A percentile compares a stretch with the other conserved stretches of the same genome.
phyloP scores from a whole-genome alignment of 345 rosid genomes.

The Dipteronia sinensis region DNA sequence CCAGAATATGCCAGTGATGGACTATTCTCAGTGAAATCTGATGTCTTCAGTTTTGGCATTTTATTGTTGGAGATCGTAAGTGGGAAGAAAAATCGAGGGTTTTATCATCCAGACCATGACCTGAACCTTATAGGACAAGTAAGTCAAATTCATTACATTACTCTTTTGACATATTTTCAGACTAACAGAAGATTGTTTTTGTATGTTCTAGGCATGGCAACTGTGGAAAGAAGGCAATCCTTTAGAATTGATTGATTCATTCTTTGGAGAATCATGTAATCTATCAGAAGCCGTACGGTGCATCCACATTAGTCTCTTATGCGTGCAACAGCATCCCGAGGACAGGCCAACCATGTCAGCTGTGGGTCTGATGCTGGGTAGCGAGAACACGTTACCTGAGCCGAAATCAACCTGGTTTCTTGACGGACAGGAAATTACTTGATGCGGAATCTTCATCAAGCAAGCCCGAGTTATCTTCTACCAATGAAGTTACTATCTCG shows the following conservation, averaged over 20 bases:
- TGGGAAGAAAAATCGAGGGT: constrained; percentile 38
- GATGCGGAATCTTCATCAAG: constrained; percentile 33
- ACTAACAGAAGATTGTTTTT: background rate
- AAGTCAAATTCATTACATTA: constrained; percentile 14
- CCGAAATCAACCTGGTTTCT: constrained; percentile 52
- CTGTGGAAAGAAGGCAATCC: constrained; percentile 36
- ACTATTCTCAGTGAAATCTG: constrained; percentile 42
- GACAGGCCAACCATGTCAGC: constrained; percentile 48
- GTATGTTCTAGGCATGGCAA: constrained; percentile 41
- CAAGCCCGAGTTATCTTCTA: constrained; percentile 15
- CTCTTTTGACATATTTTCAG: background rate
- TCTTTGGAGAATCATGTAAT: constrained; percentile 2
- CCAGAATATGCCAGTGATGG: constrained; percentile 47
- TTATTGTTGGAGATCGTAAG: constrained; percentile 40
- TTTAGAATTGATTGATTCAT: constrained; percentile 25
- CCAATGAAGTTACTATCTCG: constrained; percentile 36
- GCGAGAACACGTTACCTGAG: constrained; percentile 36
- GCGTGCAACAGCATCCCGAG: constrained; percentile 45
- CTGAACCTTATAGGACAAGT: constrained; percentile 32
- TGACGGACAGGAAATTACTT: constrained; percentile 18
- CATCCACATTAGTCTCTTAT: constrained; percentile 46
- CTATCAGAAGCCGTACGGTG: constrained; percentile 31
- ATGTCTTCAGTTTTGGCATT: constrained; percentile 47
- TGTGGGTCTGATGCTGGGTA: constrained; percentile 47
- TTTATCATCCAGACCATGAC: constrained; percentile 28